These are phyloP conservation scores for Annulohypoxylon truncatum DNA, from an alignment of 2,329 filamentous ascomycete genomes.

Conservation along the genomic window DNA sequence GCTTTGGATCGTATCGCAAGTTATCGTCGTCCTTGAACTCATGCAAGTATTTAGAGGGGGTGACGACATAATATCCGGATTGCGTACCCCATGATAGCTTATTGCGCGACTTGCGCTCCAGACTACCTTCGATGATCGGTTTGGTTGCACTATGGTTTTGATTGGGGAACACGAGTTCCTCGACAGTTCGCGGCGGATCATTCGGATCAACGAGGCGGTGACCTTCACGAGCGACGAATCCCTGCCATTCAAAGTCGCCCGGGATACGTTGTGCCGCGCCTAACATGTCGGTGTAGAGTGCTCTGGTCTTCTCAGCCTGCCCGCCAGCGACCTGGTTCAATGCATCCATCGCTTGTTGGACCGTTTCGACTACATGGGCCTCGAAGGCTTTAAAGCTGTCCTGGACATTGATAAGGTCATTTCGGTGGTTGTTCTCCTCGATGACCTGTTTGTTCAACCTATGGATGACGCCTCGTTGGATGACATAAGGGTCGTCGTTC, in stretches of 20 bases:
- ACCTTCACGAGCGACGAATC: constrained; percentile 79
- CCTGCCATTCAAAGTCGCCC: constrained; percentile 90
- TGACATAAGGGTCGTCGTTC: constrained; percentile 85
- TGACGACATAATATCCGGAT: constrained; percentile 89
- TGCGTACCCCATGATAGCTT: constrained; percentile 82
- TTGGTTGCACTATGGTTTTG: constrained; percentile 84
- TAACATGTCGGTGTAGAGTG: constrained; percentile 87
- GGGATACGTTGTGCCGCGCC: constrained; percentile 80
- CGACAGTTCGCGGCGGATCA: constrained; percentile 77
- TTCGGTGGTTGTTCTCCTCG: constrained; percentile 95
- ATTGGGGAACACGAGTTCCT: constrained; percentile 86
- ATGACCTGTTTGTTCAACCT: constrained; percentile 89
- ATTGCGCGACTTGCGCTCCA: constrained; percentile 92
- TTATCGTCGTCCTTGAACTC: constrained; percentile 95
- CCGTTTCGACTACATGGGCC: constrained; percentile 81
- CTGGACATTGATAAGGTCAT: constrained; percentile 92
- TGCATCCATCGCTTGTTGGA: constrained; percentile 84
- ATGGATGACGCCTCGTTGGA: constrained; percentile 83
- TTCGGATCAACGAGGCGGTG: constrained; percentile 82
- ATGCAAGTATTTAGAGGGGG: constrained; percentile 87
- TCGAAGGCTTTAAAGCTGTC: constrained; percentile 90
- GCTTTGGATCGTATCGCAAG: constrained; percentile 75
- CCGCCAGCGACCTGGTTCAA: constrained; percentile 84
- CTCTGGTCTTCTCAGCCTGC: constrained; percentile 83
- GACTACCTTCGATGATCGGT: constrained; percentile 84